Evolutionary conservation across 73 alveolate species (phyloP).

Genomic region (Blepharisma japonicum): DNA sequence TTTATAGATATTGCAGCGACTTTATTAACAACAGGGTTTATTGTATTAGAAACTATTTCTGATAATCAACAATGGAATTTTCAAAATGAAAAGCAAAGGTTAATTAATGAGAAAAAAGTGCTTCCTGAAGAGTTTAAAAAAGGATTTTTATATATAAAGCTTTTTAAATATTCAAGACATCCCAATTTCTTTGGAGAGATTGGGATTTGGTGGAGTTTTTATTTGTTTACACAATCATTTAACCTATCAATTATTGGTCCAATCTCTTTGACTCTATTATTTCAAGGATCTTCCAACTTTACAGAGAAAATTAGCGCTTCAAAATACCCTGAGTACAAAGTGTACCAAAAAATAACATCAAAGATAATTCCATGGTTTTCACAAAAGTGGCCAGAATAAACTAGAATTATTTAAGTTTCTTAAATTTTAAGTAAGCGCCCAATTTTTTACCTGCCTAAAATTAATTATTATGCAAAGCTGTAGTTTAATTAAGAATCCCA

Average conservation of each 20-base stretch:
- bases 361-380: conserved; percentile 27
- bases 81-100: conserved; percentile 5
- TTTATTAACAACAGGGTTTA: background rate
- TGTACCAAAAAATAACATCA: conserved; percentile 11
- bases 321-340: conserved; percentile 30
- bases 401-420: no score
- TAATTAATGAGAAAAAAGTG: background rate
- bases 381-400: background rate
- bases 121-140: no score
- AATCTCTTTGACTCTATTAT: background rate
- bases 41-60: conserved; percentile 26
- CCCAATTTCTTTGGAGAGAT: conserved; percentile 94
- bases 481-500: no score
- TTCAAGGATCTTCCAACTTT: conserved; percentile 18
- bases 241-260: conserved; percentile 6
- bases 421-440: no score
- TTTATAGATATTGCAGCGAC: background rate
- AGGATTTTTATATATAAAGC: conserved; percentile 53
- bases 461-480: no score
- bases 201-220: conserved; percentile 84
- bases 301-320: conserved; percentile 10
- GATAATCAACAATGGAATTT: conserved; percentile 29
- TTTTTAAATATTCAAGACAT: conserved; percentile 92
- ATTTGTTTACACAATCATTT: conserved; percentile 33
- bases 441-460: no score